A percentile compares a stretch with the other conserved stretches of the same genome.
phyloP scores from a whole-genome alignment of 2,329 filamentous ascomycete species.

The Camillea tinctor region DNA sequence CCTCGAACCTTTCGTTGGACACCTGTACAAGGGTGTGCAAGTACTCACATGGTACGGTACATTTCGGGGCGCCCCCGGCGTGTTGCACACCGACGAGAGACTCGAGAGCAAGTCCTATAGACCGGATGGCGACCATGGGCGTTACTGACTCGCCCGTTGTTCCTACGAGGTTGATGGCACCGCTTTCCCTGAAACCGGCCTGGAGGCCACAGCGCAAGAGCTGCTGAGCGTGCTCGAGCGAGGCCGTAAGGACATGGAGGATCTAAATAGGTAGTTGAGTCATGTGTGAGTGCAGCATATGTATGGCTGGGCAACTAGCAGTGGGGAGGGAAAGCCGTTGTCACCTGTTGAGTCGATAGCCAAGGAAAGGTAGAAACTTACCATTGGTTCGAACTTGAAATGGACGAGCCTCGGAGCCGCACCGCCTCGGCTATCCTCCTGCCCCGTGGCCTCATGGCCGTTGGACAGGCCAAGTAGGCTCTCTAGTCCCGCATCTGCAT shows the following conservation, averaged over 20 bases:
- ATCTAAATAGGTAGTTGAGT: conserved; percentile 56
- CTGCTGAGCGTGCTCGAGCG: conserved; percentile 69
- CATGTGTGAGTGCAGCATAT: not conserved
- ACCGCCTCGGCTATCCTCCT: conserved; percentile 17
- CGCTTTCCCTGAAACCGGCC: conserved; percentile 88
- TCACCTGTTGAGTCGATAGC: not conserved
- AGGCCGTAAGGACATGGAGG: conserved; percentile 80
- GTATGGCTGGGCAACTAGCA: not conserved
- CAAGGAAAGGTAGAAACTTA: conserved; percentile 44
- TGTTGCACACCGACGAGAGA: conserved; percentile 66
- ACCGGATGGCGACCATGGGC: conserved; percentile 83
- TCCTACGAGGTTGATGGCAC: conserved; percentile 65
- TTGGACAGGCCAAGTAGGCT: conserved; percentile 32
- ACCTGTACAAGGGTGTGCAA: conserved; percentile 65
- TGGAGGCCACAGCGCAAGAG: conserved; percentile 73
- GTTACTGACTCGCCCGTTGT: conserved; percentile 37
- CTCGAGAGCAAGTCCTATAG: conserved; percentile 78
- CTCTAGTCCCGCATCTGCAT: conserved; percentile 15
- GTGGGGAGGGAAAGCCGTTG: not conserved
- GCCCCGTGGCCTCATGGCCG: conserved; percentile 26
- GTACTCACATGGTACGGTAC: conserved; percentile 65
- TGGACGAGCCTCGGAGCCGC: conserved; percentile 59
- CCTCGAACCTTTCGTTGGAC: conserved; percentile 70
- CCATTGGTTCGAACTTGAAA: conserved; percentile 95
- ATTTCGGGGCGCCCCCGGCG: conserved; percentile 38